Evolutionary conservation across 1,139 yeast genomes (phyloP), one percentile per base, ranked within the genome.

Genomic region (Pichia sp.): DNA sequence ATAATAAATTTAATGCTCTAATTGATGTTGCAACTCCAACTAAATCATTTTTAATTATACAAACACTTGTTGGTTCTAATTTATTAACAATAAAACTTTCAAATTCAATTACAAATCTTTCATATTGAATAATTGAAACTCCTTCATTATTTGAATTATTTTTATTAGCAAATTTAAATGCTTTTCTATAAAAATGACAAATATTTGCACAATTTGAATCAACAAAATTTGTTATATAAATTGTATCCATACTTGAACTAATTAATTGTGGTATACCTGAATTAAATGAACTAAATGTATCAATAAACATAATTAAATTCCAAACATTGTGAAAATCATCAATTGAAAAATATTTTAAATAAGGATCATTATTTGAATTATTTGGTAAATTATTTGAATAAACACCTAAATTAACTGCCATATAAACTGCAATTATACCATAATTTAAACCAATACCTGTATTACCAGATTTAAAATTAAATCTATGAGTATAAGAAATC

Each of bases 391-490:
- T 16, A 12, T 45, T 39, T 5, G 36, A 32, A 42, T 57, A 56
- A 12, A 59, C 40, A 4, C 62, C 62, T 30, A 58, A 42, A 24
- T 48, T 40, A 4, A 52, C 28, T 4, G 59, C 58, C 54, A 56
- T 56, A 29, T 49, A 46, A 23, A 56, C 50, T 4, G 56, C 52
- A 23, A 45, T 42, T 7, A 48, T 40, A 30, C 46, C 54, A 31
- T 45, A 52, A 25, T 39, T 42, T 8, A 58, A 41, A 7, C 56
- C 51, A 22, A 40, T 45, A 23, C 49, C 51, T 33, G 48, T 50
- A 35, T 51, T 53, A 24, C 50, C 54, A 12, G 53, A 51, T 30
- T 55, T 55, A 30, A 49, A 51, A 31, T 43, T 51, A 16, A 47
- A 54, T 27, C 48, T 45, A 37, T 50, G 48, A 32, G 53, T 50